Evolutionary conservation across 306 rosid species (phyloP).

Genomic region (Cicer bijugum): DNA sequence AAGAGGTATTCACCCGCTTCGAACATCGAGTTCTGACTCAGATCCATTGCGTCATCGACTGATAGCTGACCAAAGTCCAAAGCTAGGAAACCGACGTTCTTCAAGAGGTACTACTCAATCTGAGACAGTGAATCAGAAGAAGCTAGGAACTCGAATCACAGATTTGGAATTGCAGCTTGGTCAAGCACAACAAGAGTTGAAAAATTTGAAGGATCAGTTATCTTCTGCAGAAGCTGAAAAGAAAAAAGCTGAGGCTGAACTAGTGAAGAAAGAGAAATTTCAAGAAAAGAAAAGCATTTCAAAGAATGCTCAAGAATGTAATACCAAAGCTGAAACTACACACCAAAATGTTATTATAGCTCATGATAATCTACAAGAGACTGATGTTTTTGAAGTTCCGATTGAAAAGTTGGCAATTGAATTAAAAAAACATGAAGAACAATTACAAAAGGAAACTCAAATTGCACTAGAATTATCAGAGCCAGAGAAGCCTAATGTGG

Average conservation of each 20-base stretch:
- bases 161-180: constrained; percentile 86
- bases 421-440: constrained; percentile 41
- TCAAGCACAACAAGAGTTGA: constrained; percentile 77
- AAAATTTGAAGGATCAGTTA: constrained; percentile 66
- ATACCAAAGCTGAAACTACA: constrained; percentile 37
- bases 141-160: constrained; percentile 84
- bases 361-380: constrained; percentile 56
- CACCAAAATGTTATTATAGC: constrained; percentile 38
- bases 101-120: constrained; percentile 64
- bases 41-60: constrained; percentile 75
- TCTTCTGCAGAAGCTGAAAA: constrained; percentile 83
- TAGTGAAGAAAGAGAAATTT: constrained; percentile 57
- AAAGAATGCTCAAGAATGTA: constrained; percentile 45
- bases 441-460: constrained; percentile 51
- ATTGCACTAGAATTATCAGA: constrained; percentile 39
- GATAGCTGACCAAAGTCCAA: constrained; percentile 71
- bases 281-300: constrained; percentile 33
- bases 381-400: constrained; percentile 82
- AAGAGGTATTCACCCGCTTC: constrained; percentile 63
- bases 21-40: constrained; percentile 73
- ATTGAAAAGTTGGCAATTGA: constrained; percentile 55
- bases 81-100: constrained; percentile 71
- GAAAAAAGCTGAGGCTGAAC: constrained; percentile 71
- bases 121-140: constrained; percentile 68
- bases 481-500: constrained; percentile 50